Evolutionary conservation across 2,329 filamentous ascomycete species (phyloP).

Genomic region (Diplodia intermedia): DNA sequence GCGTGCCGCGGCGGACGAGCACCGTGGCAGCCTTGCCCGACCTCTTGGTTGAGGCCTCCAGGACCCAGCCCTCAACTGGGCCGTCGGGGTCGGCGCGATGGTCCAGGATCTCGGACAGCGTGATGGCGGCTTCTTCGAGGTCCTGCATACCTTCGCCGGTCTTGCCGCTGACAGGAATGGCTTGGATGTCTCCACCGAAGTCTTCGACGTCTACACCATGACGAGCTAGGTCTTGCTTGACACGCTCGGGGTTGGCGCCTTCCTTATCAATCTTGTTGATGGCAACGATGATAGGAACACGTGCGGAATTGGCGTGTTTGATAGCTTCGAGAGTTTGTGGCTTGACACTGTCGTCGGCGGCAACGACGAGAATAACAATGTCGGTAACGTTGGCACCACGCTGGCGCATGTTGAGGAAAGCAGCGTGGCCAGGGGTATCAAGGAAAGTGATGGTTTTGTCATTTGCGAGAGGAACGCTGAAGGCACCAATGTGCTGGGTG

Average conservation of each 20-base stretch:
- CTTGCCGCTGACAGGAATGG: conserved; percentile 89
- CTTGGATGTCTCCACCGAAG: conserved; percentile 91
- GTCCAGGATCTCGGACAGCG: conserved; percentile 87
- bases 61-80: conserved; percentile 87
- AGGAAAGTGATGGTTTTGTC: conserved; percentile 95
- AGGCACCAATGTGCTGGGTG: conserved; percentile 97
- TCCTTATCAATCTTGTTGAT: conserved; percentile 97
- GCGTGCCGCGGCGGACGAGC: conserved; percentile 84
- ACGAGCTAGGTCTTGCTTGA: conserved; percentile 84
- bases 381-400: conserved; percentile 95
- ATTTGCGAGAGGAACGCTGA: conserved; percentile 81
- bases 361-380: conserved; percentile 94
- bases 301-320: conserved; percentile 85
- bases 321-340: conserved; percentile 96
- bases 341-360: conserved; percentile 96
- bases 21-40: conserved; percentile 87
- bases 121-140: conserved; percentile 87
- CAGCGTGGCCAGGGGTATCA: conserved; percentile 94
- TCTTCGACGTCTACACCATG: conserved; percentile 93
- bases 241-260: conserved; percentile 77
- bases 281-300: conserved; percentile 94
- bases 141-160: conserved; percentile 91
- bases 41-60: conserved; percentile 88
- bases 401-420: conserved; percentile 94
- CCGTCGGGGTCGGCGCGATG: conserved; percentile 80